Conservation (phyloP, 805 yeast genomes). For the Kazachstania martiniae region DNA sequence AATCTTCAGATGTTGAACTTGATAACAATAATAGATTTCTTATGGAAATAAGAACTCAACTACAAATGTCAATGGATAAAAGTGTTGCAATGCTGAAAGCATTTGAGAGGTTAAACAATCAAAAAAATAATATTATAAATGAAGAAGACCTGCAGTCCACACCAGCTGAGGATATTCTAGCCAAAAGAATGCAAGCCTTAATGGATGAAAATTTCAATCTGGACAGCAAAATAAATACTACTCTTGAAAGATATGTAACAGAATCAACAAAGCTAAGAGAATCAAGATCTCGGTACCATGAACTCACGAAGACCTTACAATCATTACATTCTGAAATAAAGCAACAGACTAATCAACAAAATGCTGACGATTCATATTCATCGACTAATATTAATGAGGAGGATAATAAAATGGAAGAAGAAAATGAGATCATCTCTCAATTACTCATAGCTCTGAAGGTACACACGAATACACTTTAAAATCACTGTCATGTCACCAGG, state of each 20-base stretch:
- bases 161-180: constrained; percentile 11
- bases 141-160: not conserved
- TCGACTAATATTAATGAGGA: not conserved
- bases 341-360: not conserved
- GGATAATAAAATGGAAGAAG: constrained; percentile 2
- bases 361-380: not conserved
- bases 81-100: constrained; percentile 14
- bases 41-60: constrained; percentile 11
- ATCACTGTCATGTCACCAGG: too few relatives aligned
- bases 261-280: constrained; percentile 2
- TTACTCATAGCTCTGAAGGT: constrained; percentile 14
- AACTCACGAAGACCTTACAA: constrained; percentile 1
- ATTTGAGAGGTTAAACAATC: constrained; percentile 6
- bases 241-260: constrained; percentile 1
- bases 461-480: constrained; percentile 7
- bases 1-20: not conserved
- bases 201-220: constrained; percentile 11
- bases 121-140: not conserved
- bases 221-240: constrained; percentile 8
- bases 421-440: constrained; percentile 12
- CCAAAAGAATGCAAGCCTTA: constrained; percentile 7
- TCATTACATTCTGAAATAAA: constrained; percentile 1
- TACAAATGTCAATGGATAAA: constrained; percentile 18
- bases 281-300: constrained; percentile 3
- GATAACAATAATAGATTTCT: not conserved